Conservation (phyloP, 176 grass and related monocot genomes). For the Echinochloa phyllopogon region DNA sequence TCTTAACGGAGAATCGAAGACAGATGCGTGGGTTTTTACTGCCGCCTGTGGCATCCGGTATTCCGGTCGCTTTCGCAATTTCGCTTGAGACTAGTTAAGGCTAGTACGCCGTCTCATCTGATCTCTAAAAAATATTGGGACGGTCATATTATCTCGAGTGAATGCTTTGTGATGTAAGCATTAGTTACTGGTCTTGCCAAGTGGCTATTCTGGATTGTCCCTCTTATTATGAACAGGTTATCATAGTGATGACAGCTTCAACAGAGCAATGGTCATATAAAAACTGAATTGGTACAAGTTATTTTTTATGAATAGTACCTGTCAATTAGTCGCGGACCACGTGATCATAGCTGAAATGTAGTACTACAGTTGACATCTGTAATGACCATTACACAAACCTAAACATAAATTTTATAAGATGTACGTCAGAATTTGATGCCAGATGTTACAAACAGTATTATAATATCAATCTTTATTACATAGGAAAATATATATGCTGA, state of each 20-base stretch:
- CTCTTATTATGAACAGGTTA: too few species aligned
- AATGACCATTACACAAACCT: too few species aligned
- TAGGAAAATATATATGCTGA: too few species aligned
- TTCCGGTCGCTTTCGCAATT: not conserved
- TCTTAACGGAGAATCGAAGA: not conserved
- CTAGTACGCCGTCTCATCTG: not conserved
- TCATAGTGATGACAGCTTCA: not conserved
- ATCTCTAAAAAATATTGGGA: not conserved
- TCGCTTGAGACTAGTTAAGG: not conserved
- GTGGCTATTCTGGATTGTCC: not conserved
- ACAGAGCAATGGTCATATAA: not conserved
- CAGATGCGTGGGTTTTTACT: not conserved
- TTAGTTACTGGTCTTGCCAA: not conserved
- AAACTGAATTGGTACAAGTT: not conserved
- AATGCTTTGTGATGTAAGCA: slow-evolving; percentile 25
- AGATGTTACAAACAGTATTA: too few species aligned
- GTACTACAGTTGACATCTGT: too few species aligned
- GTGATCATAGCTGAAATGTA: too few species aligned
- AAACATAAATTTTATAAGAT: too few species aligned
- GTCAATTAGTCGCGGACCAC: too few species aligned
- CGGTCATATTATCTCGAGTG: slow-evolving; percentile 17
- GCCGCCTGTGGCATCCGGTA: not conserved
- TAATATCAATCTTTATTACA: too few species aligned
- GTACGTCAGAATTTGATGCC: too few species aligned
- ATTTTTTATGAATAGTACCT: too few species aligned